Base-by-base conservation (phyloP, 441 rosid genomes). In the Eutrema salsugineum region DNA sequence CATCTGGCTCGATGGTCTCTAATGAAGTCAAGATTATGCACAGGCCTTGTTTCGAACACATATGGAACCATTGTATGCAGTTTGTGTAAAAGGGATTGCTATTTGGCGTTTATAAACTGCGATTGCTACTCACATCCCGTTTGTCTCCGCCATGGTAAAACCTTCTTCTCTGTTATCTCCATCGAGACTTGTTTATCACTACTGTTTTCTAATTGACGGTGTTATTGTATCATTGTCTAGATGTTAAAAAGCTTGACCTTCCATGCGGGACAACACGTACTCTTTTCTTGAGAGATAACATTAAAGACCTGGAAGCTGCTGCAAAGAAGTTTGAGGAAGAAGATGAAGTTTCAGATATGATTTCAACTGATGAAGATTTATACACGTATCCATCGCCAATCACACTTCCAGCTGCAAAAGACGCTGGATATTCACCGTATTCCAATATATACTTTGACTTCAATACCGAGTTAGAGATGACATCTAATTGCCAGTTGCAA, bases 71-170 rank as follows among this genome's bases (percentile, higher is more conserved):
- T 84, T 53, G 79, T 96, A 49, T 96, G 99, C 82, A 87, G 90
- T 80, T 48, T 96, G 56, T 96, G 99, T 83, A 93, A 91, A 81
- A 87, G 94, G 16, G 99, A 96, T 75, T 96, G 98, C 80, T 96
- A 93, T 74, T 78, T 96, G 67, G 92, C 95, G 77, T 96, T 84
- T 71, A 59, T 91, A 19, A 87, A 85, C 81, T 96, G 98, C 84
- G 68, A 66, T 59, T 93, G 99, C 85, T 76, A 73, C 75, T 36
- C 68, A 68, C 98, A 96, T 77, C 87, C 89, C 4, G 78, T 91
- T 78, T 96, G 98, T 82, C 90, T 96, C 66, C 92, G 92, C 66
- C 99, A 96, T 79, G 98, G 99, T 94, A 91, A 35, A 77, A 77
- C 5, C 11, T 55, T 66, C 70, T 46, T 51, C 67, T 73, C 62